Evolutionary conservation across 73 alveolate species (phyloP).

Genomic region (Blepharisma japonicum): DNA sequence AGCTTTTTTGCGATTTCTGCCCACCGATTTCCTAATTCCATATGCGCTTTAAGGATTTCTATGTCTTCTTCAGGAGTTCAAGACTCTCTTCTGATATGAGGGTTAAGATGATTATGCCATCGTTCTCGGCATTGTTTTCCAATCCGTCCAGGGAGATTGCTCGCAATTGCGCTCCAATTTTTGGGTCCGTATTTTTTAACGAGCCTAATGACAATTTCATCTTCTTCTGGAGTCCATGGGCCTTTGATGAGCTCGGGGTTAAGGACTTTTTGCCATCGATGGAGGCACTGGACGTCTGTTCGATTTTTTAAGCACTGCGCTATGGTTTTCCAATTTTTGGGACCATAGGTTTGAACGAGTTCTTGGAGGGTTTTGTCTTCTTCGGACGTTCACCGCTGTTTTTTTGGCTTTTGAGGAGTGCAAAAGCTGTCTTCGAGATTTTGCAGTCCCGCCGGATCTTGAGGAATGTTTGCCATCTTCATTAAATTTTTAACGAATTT

Average conservation of each 20-base stretch:
- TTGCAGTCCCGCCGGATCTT: too few relatives aligned
- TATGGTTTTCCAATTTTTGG: slow-evolving; percentile 66
- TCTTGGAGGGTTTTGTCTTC: slow-evolving; percentile 44
- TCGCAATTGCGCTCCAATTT: slow-evolving; percentile 78
- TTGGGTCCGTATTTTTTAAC: slow-evolving; percentile 74
- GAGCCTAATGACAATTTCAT: slow-evolving; percentile 63
- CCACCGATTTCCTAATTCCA: slow-evolving; percentile 55
- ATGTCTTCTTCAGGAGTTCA: slow-evolving; percentile 69
- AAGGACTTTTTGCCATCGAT: slow-evolving; percentile 67
- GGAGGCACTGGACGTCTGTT: slow-evolving; percentile 71
- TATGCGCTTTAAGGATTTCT: slow-evolving; percentile 46
- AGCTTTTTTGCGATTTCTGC: slow-evolving; percentile 54
- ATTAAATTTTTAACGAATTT: too few relatives aligned
- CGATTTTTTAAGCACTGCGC: slow-evolving; percentile 58
- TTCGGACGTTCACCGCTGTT: slow-evolving; percentile 47
- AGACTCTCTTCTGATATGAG: slow-evolving; percentile 59
- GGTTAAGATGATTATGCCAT: slow-evolving; percentile 82
- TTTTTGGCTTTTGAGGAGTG: slow-evolving; percentile 3
- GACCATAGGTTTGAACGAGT: slow-evolving; percentile 43
- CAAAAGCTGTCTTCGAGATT: too few relatives aligned
- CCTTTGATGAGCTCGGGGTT: slow-evolving; percentile 81
- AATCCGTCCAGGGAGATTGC: slow-evolving; percentile 76
- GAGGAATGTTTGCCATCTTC: too few relatives aligned
- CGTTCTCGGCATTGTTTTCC: slow-evolving; percentile 88
- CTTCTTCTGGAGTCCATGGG: slow-evolving; percentile 89